These are phyloP conservation scores for Aphanocladium album DNA, from an alignment of 2,329 filamentous ascomycete species.

Conservation along the genomic window DNA sequence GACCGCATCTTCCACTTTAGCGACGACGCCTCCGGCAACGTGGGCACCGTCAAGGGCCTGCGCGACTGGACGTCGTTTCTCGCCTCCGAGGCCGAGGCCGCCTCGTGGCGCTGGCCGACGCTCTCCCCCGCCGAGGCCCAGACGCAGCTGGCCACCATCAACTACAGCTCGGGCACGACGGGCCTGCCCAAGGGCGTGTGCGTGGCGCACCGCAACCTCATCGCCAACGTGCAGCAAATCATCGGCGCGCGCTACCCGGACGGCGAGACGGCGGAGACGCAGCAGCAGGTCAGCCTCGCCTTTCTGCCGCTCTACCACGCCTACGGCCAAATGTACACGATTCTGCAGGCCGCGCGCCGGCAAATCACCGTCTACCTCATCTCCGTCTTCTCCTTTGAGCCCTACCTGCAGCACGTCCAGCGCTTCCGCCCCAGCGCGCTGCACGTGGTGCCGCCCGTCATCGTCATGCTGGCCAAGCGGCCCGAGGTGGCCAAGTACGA, in stretches of 20 bases:
- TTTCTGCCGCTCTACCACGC: conserved; percentile 65
- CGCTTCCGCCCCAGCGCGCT: conserved; percentile 49
- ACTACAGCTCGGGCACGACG: conserved; percentile 48
- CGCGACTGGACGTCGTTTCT: conserved; percentile 39
- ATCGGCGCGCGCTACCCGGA: conserved; percentile 38
- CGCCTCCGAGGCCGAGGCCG: conserved; percentile 25
- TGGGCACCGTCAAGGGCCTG: conserved; percentile 27
- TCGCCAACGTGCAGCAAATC: conserved; percentile 46
- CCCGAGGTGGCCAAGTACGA: conserved; percentile 47
- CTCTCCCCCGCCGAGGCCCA: conserved; percentile 31
- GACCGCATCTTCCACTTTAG: conserved; percentile 44
- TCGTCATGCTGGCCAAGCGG: conserved; percentile 56
- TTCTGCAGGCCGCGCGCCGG: conserved; percentile 40
- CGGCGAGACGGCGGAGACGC: conserved; percentile 27
- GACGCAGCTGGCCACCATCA: conserved; percentile 37
- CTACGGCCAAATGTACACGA: conserved; percentile 50
- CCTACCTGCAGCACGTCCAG: conserved; percentile 46
- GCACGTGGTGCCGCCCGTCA: conserved; percentile 51
- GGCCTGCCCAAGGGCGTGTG: conserved; percentile 48
- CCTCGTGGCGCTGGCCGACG: conserved; percentile 36
- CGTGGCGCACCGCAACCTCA: conserved; percentile 44
- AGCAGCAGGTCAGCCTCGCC: conserved; percentile 44
- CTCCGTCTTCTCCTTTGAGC: conserved; percentile 49
- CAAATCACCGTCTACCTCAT: conserved; percentile 50
- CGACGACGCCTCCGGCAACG: conserved; percentile 29